Evolutionary conservation across 2,329 filamentous ascomycete species (phyloP), one percentile per base, ranked within the genome.

Genomic region (Cercospora sojina): DNA sequence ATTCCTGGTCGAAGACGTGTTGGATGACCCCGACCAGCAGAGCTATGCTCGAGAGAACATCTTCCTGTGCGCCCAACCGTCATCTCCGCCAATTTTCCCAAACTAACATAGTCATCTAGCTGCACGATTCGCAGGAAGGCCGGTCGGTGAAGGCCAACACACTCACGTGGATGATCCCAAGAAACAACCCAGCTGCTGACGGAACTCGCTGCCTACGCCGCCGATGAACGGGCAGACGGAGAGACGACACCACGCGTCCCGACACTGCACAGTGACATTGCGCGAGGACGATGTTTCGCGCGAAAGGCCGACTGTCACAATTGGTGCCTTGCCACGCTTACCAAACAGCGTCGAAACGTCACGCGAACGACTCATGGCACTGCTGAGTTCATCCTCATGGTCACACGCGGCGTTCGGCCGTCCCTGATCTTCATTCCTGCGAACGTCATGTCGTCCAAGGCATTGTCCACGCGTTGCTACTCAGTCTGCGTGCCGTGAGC

Each of bases 31-130:
- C 5, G 83, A 85, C 63, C 78, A 77, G 67, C 77, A 77, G 47
- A 71, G 76, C 2, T 85, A 82, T 70, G 73, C 74, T 6, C 77
- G 81, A 64, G 81, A 86, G 71, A 84, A 81, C 53, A 76, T 85
- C 13, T 83, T 80, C 70, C 70, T 86, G 84, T 86, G 72, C n/a
- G 59, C 31, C 31, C 18, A 32, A 38, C 47, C 18, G 35, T 41
- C 61, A 38, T 60, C 29, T 6, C 25, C 7, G 18, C 62, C 43
- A 47, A 13, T 16, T 43, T 13, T n/a, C 29, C 27, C 13, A 49
- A 47, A 62, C 65, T 67, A 53, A 67, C 59, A 25, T 47, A 27
- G 27, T 31, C 51, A 12, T 53, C 43, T 59, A 73, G 71, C 62
- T 73, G 68, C 60, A 71, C 69, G n/a, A 70, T 74, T 38, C 64